Evolutionary conservation across 495 filamentous ascomycete species (phyloP).

Genomic region (Amphirosellinia nigrospora): DNA sequence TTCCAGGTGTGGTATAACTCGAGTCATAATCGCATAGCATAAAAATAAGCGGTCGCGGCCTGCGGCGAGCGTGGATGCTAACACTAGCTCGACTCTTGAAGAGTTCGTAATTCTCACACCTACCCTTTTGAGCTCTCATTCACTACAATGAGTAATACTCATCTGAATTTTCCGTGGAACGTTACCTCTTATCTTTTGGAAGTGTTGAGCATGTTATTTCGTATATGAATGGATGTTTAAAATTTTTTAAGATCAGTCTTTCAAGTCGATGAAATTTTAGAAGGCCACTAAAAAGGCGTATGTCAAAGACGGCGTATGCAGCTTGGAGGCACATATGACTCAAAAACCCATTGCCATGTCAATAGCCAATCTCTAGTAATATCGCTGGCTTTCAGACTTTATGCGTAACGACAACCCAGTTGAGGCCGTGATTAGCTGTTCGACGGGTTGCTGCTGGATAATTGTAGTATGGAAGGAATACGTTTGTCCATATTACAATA

Average conservation of each 20-base stretch:
- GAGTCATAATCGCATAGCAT: too few relatives aligned
- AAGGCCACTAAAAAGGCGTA: background rate
- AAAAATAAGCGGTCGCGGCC: background rate
- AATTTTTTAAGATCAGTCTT: background rate
- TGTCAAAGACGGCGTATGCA: background rate
- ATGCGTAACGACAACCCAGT: background rate
- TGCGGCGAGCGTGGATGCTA: background rate
- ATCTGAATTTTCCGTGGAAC: background rate
- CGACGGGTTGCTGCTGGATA: background rate
- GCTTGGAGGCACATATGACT: background rate
- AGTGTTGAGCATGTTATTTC: background rate
- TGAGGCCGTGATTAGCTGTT: background rate
- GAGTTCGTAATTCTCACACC: background rate
- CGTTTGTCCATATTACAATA: background rate
- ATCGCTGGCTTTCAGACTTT: background rate
- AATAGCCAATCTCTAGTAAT: background rate
- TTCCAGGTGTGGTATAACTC: too few relatives aligned
- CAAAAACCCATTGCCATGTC: background rate
- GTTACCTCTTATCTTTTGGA: background rate
- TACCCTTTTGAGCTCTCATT: background rate
- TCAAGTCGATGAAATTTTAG: background rate
- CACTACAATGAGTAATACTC: background rate
- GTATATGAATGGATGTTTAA: background rate
- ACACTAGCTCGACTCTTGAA: background rate
- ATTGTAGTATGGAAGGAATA: background rate